A percentile compares a stretch with the other conserved stretches of the same genome.
Conservation (phyloP, 306 rosid species). For the Potentilla sterilis region DNA sequence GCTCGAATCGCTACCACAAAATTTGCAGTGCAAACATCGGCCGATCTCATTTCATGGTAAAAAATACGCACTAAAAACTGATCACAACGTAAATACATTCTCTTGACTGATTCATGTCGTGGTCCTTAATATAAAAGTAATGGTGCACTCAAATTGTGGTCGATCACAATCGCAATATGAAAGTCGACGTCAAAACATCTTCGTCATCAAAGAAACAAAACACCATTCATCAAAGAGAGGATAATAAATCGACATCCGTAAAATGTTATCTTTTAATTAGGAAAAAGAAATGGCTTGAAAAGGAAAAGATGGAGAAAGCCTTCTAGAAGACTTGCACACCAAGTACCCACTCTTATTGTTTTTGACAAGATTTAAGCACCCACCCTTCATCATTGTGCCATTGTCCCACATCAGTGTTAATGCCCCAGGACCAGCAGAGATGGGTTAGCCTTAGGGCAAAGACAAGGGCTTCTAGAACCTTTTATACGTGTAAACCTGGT, state of each 20-base stretch:
- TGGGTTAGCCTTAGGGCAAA: neutral
- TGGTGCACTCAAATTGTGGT: neutral
- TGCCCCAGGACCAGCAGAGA: neutral
- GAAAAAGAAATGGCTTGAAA: neutral
- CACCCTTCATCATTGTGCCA: neutral
- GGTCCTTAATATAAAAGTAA: too few relatives aligned
- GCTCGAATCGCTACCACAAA: neutral
- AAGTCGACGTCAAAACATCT: neutral
- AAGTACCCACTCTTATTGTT: neutral
- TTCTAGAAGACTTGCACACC: neutral
- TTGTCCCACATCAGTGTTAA: neutral
- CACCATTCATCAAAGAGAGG: neutral
- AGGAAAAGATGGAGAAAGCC: conserved; percentile 1
- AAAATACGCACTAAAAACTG: neutral
- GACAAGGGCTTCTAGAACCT: conserved; percentile 18
- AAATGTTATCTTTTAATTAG: neutral
- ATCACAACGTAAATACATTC: too few relatives aligned
- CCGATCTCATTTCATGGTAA: neutral
- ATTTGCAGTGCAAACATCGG: too few relatives aligned
- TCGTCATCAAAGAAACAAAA: neutral
- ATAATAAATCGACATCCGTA: neutral
- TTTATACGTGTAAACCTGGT: neutral
- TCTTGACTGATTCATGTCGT: too few relatives aligned
- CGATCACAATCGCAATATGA: neutral
- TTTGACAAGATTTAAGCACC: neutral